phyloP scores from a whole-genome alignment of 2,329 filamentous ascomycete genomes.

The Trichoderma guizhouense region DNA sequence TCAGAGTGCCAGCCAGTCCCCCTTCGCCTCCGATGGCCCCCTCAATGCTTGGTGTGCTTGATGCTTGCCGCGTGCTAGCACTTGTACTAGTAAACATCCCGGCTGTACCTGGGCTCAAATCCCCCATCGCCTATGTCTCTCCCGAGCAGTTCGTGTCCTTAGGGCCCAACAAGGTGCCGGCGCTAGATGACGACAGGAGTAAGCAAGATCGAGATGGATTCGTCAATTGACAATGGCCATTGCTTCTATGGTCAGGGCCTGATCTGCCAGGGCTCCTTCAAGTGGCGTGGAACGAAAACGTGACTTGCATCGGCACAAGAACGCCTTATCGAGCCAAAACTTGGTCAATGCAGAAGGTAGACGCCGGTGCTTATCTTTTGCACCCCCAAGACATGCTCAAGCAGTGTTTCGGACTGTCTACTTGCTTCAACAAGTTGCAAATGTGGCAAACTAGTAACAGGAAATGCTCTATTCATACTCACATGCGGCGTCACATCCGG shows the following conservation, averaged over 20 bases:
- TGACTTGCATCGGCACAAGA: slow-evolving; percentile 7
- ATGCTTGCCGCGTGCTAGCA: background rate
- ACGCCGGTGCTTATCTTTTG: background rate
- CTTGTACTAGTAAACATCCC: background rate
- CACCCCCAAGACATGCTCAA: background rate
- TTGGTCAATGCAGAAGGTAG: background rate
- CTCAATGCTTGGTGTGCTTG: background rate
- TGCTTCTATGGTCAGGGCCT: background rate
- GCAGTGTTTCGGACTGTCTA: background rate
- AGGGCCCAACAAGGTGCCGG: slow-evolving; percentile 4
- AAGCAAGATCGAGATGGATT: slow-evolving; percentile 15
- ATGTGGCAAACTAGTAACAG: background rate
- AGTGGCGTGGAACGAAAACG: background rate
- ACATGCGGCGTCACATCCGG: background rate
- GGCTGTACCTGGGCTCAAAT: background rate
- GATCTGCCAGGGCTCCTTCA: background rate
- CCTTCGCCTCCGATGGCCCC: background rate
- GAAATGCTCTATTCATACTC: background rate
- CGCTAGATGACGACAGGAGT: slow-evolving; percentile 13
- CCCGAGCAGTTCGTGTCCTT: slow-evolving; percentile 1
- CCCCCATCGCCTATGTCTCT: background rate
- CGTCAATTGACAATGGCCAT: background rate
- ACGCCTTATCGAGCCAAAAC: background rate
- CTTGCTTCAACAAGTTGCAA: background rate
- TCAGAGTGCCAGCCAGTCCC: background rate